phyloP scores from a whole-genome alignment of 1,284 basidiomycete species.

The Peniophora sp. region DNA sequence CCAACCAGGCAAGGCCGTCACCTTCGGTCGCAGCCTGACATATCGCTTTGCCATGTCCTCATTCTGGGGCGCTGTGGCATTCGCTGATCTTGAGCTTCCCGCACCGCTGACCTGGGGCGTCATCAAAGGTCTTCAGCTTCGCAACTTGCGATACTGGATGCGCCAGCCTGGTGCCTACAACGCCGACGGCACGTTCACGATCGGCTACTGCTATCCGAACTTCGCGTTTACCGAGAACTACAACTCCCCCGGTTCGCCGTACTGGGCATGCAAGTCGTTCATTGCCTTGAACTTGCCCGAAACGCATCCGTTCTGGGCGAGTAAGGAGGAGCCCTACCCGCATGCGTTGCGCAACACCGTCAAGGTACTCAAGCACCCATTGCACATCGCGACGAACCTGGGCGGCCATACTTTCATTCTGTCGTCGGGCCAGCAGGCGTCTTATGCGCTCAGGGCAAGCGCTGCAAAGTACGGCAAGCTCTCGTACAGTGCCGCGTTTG shows the following conservation, averaged over 20 bases:
- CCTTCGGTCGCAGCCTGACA: constrained; percentile 70
- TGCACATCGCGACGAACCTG: constrained; percentile 59
- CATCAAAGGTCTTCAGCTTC: constrained; percentile 65
- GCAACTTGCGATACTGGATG: constrained; percentile 68
- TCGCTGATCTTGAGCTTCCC: constrained; percentile 61
- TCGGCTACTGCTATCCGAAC: constrained; percentile 70
- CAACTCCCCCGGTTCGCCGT: constrained; percentile 75
- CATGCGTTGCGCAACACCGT: constrained; percentile 31
- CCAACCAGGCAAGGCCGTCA: constrained; percentile 57
- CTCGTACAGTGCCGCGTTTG: constrained; percentile 67
- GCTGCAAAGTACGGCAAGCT: constrained; percentile 76
- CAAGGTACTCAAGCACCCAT: constrained; percentile 49
- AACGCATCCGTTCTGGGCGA: constrained; percentile 65
- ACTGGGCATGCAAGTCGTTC: constrained; percentile 80
- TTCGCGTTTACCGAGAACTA: constrained; percentile 75
- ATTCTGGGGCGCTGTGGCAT: constrained; percentile 69
- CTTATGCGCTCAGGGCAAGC: constrained; percentile 71
- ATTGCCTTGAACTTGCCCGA: constrained; percentile 56
- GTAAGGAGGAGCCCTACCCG: constrained; percentile 58
- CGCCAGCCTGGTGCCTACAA: constrained; percentile 53
- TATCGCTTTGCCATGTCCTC: constrained; percentile 77
- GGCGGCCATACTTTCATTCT: constrained; percentile 65
- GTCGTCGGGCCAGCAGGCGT: constrained; percentile 72
- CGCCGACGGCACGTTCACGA: constrained; percentile 63
- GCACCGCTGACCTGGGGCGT: constrained; percentile 68